Evolutionary conservation across 2,329 filamentous ascomycete genomes (phyloP).

Genomic region (Intubia oerlemansii): DNA sequence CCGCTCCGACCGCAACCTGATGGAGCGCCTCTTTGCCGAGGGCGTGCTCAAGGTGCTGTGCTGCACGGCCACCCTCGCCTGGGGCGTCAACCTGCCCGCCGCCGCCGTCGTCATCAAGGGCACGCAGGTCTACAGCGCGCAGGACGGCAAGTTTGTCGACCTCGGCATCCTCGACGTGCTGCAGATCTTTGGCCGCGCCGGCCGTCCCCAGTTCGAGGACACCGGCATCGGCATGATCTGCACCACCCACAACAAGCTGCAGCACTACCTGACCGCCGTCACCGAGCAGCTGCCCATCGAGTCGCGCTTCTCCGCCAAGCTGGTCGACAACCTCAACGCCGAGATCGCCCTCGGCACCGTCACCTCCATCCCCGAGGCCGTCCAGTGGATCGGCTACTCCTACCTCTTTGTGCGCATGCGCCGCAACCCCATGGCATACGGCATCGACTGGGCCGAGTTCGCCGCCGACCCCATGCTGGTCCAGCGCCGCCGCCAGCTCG

Average conservation of each 20-base stretch:
- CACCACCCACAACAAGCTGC: conserved; percentile 81
- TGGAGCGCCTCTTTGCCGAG: conserved; percentile 76
- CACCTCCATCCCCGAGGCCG: conserved; percentile 79
- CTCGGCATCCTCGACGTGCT: conserved; percentile 90
- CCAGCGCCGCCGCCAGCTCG: conserved; percentile 62
- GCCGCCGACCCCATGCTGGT: conserved; percentile 75
- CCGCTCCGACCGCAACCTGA: conserved; percentile 80
- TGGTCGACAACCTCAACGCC: conserved; percentile 93
- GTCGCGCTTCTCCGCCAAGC: conserved; percentile 79
- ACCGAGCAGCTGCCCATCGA: conserved; percentile 95
- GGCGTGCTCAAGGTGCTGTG: conserved; percentile 94
- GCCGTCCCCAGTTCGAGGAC: conserved; percentile 92
- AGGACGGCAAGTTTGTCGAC: conserved; percentile 92
- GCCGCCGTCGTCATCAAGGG: conserved; percentile 96
- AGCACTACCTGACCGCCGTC: conserved; percentile 79
- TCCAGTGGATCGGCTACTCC: conserved; percentile 94
- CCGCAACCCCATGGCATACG: conserved; percentile 75
- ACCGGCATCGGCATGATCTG: conserved; percentile 97
- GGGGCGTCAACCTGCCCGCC: conserved; percentile 96
- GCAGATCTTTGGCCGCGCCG: conserved; percentile 95
- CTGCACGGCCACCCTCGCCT: conserved; percentile 92
- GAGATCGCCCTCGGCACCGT: conserved; percentile 89
- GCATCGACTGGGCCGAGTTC: conserved; percentile 85
- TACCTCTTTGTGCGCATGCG: conserved; percentile 96
- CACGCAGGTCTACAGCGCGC: conserved; percentile 87